Evolutionary conservation across 176 grass and related monocot genomes (phyloP).

Genomic region (barley (Hordeum vulgare)): DNA sequence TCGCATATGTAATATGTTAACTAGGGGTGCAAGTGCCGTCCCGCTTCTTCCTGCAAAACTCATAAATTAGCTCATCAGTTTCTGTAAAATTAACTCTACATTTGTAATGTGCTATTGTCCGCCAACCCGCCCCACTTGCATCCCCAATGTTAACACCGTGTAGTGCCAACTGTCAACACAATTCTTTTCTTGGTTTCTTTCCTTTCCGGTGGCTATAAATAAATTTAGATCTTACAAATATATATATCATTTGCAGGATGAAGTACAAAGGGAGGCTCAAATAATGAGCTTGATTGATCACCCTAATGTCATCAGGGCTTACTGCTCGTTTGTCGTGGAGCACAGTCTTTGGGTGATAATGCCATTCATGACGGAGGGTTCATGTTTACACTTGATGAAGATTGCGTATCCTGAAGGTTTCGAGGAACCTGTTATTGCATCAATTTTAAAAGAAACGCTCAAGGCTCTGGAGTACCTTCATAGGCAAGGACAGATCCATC

Average conservation of each 20-base stretch:
- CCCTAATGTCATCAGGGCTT: conserved; percentile 87
- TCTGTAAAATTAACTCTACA: background rate
- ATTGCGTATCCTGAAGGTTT: conserved; percentile 85
- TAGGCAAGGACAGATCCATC: conserved; percentile 95
- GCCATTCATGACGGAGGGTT: conserved; percentile 98
- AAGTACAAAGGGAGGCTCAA: conserved; percentile 88
- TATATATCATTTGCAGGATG: conserved; percentile 54
- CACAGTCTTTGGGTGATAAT: conserved; percentile 92
- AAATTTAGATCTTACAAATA: conserved; percentile 3
- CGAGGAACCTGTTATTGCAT: conserved; percentile 81
- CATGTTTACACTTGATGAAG: conserved; percentile 98
- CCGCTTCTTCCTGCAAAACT: background rate
- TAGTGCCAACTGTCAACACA: background rate
- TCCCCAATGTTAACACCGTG: background rate
- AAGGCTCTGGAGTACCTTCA: conserved; percentile 98
- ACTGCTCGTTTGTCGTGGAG: conserved; percentile 90
- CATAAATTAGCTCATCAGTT: background rate
- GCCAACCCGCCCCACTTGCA: background rate
- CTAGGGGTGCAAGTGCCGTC: background rate
- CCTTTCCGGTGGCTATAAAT: background rate
- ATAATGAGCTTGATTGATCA: conserved; percentile 98
- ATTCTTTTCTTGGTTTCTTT: background rate
- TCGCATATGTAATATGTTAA: background rate
- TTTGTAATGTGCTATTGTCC: background rate
- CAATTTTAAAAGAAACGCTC: conserved; percentile 94